phyloP scores from a whole-genome alignment of 176 grass and related monocot species.

The Bonia amplexicaulis region DNA sequence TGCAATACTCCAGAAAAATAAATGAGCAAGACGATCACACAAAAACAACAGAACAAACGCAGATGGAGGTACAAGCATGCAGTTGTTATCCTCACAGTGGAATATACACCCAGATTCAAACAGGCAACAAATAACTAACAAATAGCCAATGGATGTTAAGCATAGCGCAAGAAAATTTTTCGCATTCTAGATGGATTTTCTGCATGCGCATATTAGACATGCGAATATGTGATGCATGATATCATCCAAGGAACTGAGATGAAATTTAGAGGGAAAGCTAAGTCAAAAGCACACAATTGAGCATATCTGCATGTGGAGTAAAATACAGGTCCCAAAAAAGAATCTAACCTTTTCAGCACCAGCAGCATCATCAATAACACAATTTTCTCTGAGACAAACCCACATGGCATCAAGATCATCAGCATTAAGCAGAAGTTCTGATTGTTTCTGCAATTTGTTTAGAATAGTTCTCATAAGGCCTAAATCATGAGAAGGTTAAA shows the following conservation, averaged over 20 bases:
- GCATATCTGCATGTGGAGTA: background rate
- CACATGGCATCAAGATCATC: slow-evolving; percentile 99
- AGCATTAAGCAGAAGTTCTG: slow-evolving; percentile 90
- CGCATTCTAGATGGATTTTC: background rate
- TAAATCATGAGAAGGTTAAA: background rate
- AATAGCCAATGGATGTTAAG: background rate
- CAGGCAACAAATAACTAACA: background rate
- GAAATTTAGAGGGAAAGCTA: background rate
- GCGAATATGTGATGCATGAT: background rate
- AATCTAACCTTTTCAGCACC: slow-evolving; percentile 85
- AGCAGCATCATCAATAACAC: slow-evolving; percentile 91
- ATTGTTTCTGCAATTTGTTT: slow-evolving; percentile 86
- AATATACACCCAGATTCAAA: background rate
- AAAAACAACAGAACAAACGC: background rate
- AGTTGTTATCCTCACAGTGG: background rate
- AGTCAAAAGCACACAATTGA: background rate
- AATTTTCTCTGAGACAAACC: slow-evolving; percentile 98
- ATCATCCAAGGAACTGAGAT: background rate
- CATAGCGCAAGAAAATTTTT: background rate
- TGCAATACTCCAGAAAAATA: slow-evolving; percentile 28
- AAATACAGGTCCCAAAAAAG: background rate
- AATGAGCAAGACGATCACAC: slow-evolving; percentile 10
- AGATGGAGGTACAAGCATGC: background rate
- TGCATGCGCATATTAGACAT: background rate
- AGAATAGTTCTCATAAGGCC: slow-evolving; percentile 14